Evolutionary conservation across 257 asterid species (phyloP).

Genomic region (Cinchona pubescens): DNA sequence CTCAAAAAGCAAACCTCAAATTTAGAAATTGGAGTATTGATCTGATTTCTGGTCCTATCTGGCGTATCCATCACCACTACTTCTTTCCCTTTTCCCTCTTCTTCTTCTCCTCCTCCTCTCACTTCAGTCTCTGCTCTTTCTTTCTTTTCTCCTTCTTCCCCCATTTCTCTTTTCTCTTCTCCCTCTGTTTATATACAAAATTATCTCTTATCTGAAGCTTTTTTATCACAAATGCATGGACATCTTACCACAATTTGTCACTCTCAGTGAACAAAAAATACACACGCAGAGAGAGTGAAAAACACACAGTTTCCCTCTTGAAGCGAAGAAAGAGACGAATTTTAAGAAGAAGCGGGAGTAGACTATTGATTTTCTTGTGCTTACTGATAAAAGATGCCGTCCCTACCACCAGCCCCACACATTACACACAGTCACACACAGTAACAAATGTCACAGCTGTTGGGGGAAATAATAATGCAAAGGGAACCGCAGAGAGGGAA

Average conservation of each 20-base stretch:
- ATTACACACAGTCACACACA: background rate
- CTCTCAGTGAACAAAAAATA: conserved; percentile 14
- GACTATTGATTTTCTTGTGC: conserved; percentile 46
- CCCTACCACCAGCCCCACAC: conserved; percentile 19
- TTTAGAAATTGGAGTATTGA: conserved; percentile 52
- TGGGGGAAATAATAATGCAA: background rate
- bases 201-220: conserved; percentile 24
- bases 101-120: too few relatives aligned
- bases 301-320: conserved; percentile 38
- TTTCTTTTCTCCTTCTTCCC: conserved; percentile 7
- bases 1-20: conserved; percentile 66
- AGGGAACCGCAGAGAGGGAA: background rate
- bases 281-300: conserved; percentile 25
- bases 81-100: conserved; percentile 39
- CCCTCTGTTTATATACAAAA: conserved; percentile 12
- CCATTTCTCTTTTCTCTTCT: conserved; percentile 21
- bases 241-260: conserved; percentile 11
- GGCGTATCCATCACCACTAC: conserved; percentile 85
- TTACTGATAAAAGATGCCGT: conserved; percentile 45
- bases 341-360: conserved; percentile 82
- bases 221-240: conserved; percentile 13
- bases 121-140: too few relatives aligned
- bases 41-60: conserved; percentile 73
- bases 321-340: conserved; percentile 37
- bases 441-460: too few relatives aligned